Conservation (phyloP, 352 stramenopile species). For the Phytophthora fragariaefolia region DNA sequence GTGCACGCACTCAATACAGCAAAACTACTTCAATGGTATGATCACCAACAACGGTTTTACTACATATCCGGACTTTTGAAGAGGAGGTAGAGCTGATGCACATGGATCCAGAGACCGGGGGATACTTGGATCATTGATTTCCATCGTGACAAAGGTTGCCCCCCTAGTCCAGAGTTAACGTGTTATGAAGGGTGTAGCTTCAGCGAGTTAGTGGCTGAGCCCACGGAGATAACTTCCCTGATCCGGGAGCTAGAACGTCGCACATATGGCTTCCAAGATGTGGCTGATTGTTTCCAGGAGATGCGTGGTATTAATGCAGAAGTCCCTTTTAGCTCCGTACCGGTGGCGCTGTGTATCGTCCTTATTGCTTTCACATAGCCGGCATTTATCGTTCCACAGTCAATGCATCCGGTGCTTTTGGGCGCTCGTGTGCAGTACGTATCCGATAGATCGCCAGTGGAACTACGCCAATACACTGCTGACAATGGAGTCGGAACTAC, state of each 20-base stretch:
- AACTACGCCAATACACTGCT: no score
- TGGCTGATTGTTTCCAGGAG: background rate
- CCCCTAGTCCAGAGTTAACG: background rate
- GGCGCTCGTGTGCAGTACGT: no score
- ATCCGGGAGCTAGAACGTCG: background rate
- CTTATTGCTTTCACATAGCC: no score
- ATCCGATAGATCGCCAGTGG: no score
- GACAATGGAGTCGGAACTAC: no score
- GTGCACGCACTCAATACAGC: no score
- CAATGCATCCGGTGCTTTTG: no score
- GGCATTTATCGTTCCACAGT: no score
- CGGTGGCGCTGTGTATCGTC: no score
- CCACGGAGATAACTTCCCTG: background rate
- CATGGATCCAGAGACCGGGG: background rate
- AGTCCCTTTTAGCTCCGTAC: no score
- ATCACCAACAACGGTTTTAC: no score
- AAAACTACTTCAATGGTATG: no score
- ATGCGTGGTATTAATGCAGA: background rate
- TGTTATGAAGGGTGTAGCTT: background rate
- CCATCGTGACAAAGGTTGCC: background rate
- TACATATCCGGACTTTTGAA: background rate
- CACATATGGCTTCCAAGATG: background rate
- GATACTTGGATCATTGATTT: background rate
- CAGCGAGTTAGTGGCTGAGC: background rate
- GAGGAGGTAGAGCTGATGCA: background rate